Conservation (phyloP, 2,329 filamentous ascomycete species). For the Hypoxylon sp. region DNA sequence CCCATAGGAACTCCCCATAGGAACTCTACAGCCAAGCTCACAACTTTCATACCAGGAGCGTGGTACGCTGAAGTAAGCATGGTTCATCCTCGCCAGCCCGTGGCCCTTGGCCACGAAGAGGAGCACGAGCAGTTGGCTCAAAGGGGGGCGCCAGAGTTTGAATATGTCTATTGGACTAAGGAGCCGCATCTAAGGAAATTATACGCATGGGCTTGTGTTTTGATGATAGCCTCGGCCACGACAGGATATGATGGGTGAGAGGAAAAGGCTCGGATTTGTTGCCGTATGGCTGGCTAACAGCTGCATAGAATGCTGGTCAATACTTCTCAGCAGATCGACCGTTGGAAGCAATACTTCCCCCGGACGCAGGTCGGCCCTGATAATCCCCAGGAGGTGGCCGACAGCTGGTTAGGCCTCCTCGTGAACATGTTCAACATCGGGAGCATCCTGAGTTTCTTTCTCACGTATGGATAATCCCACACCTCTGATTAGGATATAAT, state of each 20-base stretch:
- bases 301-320: constrained; percentile 64
- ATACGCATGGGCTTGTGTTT: constrained; percentile 64
- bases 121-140: constrained; percentile 56
- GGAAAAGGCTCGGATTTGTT: neutral
- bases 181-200: constrained; percentile 69
- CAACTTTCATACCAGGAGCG: constrained; percentile 28
- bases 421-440: constrained; percentile 59
- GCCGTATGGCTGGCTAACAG: constrained; percentile 8
- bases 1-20: too few species aligned
- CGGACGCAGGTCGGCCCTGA: constrained; percentile 44
- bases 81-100: constrained; percentile 39
- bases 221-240: constrained; percentile 71
- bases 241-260: constrained; percentile 70
- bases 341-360: constrained; percentile 65
- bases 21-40: neutral
- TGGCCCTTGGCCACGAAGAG: constrained; percentile 42
- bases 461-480: constrained; percentile 48
- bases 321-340: constrained; percentile 68
- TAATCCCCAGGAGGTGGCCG: constrained; percentile 58
- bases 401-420: constrained; percentile 54
- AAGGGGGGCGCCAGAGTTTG: constrained; percentile 63
- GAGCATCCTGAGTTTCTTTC: constrained; percentile 55
- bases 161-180: constrained; percentile 67
- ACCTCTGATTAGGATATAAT: neutral
- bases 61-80: constrained; percentile 35